Evolutionary conservation across 805 yeast species (phyloP).

Genomic region (Ogataea trehaloabstinens): DNA sequence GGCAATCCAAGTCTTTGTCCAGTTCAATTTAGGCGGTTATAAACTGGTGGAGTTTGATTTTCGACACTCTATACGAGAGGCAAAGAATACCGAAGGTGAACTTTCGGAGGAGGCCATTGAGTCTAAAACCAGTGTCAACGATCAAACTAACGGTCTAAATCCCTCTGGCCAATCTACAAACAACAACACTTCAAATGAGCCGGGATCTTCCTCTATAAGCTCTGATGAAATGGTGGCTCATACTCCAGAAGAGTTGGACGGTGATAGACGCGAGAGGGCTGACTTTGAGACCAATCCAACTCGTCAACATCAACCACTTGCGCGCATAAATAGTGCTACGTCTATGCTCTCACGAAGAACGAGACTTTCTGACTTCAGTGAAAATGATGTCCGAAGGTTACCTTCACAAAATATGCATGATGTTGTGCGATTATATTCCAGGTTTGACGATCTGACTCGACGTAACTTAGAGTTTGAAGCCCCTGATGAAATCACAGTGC

Average conservation of each 20-base stretch:
- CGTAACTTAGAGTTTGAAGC: conserved; percentile 18
- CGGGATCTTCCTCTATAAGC: neutral
- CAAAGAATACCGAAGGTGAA: conserved; percentile 27
- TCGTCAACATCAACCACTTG: neutral
- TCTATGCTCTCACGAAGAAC: conserved; percentile 9
- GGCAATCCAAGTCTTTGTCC: conserved; percentile 62
- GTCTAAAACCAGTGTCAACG: neutral
- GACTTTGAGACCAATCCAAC: neutral
- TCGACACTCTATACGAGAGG: conserved; percentile 29
- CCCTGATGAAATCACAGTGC: conserved; percentile 12
- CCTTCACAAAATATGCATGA: conserved; percentile 45
- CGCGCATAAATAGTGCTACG: conserved; percentile 8
- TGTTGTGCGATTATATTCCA: conserved; percentile 52
- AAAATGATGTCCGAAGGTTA: conserved; percentile 27
- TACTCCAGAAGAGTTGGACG: neutral
- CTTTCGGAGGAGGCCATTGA: conserved; percentile 3
- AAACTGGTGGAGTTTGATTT: conserved; percentile 71
- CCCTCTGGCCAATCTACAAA: neutral
- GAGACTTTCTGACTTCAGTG: conserved; percentile 5
- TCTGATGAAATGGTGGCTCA: neutral
- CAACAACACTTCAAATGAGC: neutral
- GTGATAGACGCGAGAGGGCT: neutral
- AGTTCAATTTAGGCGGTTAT: conserved; percentile 77
- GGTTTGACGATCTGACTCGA: conserved; percentile 35
- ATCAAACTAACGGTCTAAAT: neutral